Evolutionary conservation across 208 protist species (phyloP), one percentile per base, ranked within the genome.

Genomic region (Leishmania lainsoni): DNA sequence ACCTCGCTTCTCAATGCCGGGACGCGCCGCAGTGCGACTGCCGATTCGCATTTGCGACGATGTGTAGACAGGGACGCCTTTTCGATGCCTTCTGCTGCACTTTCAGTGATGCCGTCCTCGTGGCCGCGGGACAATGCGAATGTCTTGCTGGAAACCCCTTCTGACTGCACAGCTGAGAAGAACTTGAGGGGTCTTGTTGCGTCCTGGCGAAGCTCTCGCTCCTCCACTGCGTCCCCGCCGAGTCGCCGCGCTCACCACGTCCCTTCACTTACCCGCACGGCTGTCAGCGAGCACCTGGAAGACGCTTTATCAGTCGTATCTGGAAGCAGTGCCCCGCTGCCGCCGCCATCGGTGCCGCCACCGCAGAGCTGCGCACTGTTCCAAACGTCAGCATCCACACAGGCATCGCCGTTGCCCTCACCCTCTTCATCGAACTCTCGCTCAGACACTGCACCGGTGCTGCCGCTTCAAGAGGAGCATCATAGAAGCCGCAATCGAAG

Each of bases 91-190:
- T 49, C 32, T 9, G 76, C 35, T 29, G 52, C 61, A 14, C 48
- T 81, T 32, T 85, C 81, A 4, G 63, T 81, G 6, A 70, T 81
- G 12, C 77, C 76, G 12, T 51, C 71, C 35, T 78, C 81, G 5
- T 81, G 81, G 77, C 77, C 81, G 35, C 58, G 39, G 35, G 22
- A 6, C 39, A 54, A 51, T 39, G 75, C 20, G 54, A 42, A 14
- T n/a, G 48, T 14, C 29, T 12, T 29, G 35, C 56, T 42, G 5
- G 29, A 80, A 26, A 20, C 3, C 10, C 35, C 22, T 73, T 3
- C 26, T 29, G 48, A 73, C 22, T 3, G 20, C 45, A 26, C 45
- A 22, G 69, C 69, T 73, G 17, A 54, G 17, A 54, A 22, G 45
- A 5, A 51, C 14, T 48, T 26, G 5, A 22, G 35, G 22, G 45